These are phyloP conservation scores for Myxozyma melibiosi DNA, from an alignment of 805 yeast species.

Conservation along the genomic window DNA sequence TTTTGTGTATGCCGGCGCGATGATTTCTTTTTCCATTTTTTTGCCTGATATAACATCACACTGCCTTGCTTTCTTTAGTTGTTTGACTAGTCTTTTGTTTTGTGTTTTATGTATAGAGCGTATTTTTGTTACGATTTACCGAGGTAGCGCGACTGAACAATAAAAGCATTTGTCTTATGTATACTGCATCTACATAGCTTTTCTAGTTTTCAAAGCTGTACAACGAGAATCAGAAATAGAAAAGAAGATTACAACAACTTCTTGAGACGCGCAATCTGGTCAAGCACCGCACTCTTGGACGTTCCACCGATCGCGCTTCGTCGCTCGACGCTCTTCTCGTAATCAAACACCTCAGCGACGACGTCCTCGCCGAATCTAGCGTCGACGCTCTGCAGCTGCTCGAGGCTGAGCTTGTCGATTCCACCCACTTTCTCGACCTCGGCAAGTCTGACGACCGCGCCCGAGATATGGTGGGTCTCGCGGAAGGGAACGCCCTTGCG, in stretches of 20 bases:
- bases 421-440: conserved; percentile 78
- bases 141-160: too few relatives aligned
- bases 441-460: conserved; percentile 92
- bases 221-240: too few relatives aligned
- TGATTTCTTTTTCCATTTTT: not conserved
- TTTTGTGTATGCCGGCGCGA: not conserved
- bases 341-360: conserved; percentile 72
- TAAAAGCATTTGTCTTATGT: too few relatives aligned
- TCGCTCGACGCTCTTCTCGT: conserved; percentile 93
- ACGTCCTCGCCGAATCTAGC: conserved; percentile 80
- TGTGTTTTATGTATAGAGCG: not conserved
- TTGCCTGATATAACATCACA: too few relatives aligned
- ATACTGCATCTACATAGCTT: too few relatives aligned
- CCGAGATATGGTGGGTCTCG: conserved; percentile 98
- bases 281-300: conserved; percentile 82
- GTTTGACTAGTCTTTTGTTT: too few relatives aligned
- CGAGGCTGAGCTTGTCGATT: conserved; percentile 78
- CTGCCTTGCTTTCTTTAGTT: too few relatives aligned
- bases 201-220: too few relatives aligned
- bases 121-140: too few relatives aligned
- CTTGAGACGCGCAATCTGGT: conserved; percentile 56
- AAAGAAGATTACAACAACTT: conserved; percentile 25
- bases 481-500: conserved; percentile 98
- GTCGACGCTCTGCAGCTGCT: conserved; percentile 80
- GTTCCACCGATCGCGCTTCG: conserved; percentile 98